phyloP scores from a whole-genome alignment of 2,329 filamentous ascomycete species.

The Byssochlamys sp. region DNA sequence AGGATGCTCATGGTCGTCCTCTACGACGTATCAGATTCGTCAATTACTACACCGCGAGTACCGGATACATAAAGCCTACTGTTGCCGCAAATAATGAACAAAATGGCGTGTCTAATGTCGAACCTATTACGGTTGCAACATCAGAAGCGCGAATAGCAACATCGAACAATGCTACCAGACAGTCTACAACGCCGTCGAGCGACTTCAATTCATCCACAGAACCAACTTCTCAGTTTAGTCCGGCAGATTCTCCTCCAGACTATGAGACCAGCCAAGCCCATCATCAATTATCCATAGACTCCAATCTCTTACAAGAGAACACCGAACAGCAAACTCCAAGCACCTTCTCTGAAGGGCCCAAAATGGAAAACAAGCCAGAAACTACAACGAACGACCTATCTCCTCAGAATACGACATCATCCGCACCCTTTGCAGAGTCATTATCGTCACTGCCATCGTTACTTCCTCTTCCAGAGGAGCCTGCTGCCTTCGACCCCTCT shows the following conservation, averaged over 20 bases:
- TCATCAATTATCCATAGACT: not conserved
- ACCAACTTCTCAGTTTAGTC: not conserved
- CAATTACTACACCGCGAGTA: slow-evolving; percentile 85
- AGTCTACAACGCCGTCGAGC: not conserved
- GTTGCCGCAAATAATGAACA: slow-evolving; percentile 14
- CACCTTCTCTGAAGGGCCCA: not conserved
- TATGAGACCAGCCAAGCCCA: not conserved
- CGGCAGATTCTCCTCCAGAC: not conserved
- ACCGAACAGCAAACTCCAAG: not conserved
- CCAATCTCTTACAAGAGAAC: not conserved
- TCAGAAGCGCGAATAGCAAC: not conserved
- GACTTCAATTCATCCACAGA: not conserved
- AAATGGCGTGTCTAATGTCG: not conserved
- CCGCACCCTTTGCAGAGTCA: slow-evolving; percentile 3
- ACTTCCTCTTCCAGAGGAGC: slow-evolving; percentile 45
- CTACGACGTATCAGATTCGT: slow-evolving; percentile 58
- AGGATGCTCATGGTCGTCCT: slow-evolving; percentile 20
- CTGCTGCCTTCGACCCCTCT: slow-evolving; percentile 47
- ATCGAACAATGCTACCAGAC: not conserved
- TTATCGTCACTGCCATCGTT: slow-evolving; percentile 43
- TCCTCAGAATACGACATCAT: not conserved
- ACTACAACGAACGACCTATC: not conserved
- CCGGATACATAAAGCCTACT: slow-evolving; percentile 54
- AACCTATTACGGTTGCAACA: not conserved
- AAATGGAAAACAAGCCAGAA: not conserved